Evolutionary conservation across 2,329 filamentous ascomycete species (phyloP).

Genomic region (Trichoderma sp.): DNA sequence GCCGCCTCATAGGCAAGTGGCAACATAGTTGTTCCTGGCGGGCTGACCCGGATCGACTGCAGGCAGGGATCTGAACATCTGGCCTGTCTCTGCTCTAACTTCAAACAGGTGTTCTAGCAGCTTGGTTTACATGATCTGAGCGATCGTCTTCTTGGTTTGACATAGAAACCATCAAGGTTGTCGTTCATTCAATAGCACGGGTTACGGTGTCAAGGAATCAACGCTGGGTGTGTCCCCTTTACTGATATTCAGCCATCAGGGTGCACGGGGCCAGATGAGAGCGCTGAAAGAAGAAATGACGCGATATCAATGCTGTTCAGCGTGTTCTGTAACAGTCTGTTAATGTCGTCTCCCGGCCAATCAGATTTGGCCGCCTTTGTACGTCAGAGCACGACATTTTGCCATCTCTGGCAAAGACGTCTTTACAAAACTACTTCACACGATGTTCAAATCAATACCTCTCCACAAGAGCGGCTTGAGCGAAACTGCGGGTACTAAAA

Average conservation of each 20-base stretch:
- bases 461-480: neutral
- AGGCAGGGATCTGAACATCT: neutral
- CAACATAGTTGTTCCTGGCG: neutral
- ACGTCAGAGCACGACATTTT: neutral
- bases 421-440: neutral
- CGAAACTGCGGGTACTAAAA: neutral
- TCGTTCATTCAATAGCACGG: neutral
- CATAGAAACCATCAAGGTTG: neutral
- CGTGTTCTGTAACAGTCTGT: neutral
- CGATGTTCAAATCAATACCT: neutral
- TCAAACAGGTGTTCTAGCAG: neutral
- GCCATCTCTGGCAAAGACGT: neutral
- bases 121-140: neutral
- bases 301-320: neutral
- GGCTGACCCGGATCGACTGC: neutral
- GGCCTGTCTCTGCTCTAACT: neutral
- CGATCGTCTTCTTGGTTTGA: neutral
- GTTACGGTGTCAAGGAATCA: neutral
- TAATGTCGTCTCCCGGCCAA: neutral
- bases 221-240: neutral
- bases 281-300: neutral
- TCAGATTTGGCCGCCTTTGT: neutral
- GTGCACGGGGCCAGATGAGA: neutral
- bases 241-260: neutral
- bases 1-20: neutral